Evolutionary conservation across 352 stramenopile species (phyloP), one percentile per base, ranked within the genome.

Genomic region (Pythium sukuiense): DNA sequence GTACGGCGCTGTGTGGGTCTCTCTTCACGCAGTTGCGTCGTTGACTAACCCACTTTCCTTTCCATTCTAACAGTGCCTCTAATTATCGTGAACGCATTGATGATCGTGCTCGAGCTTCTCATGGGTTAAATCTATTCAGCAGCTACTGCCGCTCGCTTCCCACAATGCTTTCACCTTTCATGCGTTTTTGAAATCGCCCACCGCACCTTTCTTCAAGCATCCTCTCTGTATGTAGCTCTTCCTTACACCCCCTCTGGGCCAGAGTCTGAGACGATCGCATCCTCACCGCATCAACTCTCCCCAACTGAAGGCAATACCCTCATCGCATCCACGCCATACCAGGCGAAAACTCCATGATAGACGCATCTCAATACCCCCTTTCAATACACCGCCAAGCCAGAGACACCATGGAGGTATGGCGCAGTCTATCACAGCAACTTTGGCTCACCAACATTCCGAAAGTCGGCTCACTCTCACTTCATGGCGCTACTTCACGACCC

Each of bases 61-160:
- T 24, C 11, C 2, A 46, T 20, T 27, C 18, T 30, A 16, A 45
- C 4, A 95, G 87, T 93, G 61, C 87, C 87, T 20, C 74, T 95
- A 39, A 92, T 95, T 73, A 74, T 89, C 29, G 81, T 93, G 55
- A 95, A 95, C 56, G 76, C 72, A 33, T 49, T 93, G 8, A 92
- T 93, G 81, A 93, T 95, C 59, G 41, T 95, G 30, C 59, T 95
- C 27, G 85, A 95, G 74, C 67, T 92, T 1, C 50, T 93, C 52
- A 88, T 93, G 71, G 87, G 87, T 9, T 95, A 70, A 61, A 33
- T 33, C 16, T 14, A 46, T 26, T 30, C n/a, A 16, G 41, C 41
- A 13, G 13, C 41, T 3, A 6, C 41, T 14, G 3, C 20, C 45
- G 2, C 35, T 43, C 16, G 2, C 11, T 43, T 43, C 35, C 41